Evolutionary conservation across 1,284 basidiomycete genomes (phyloP), one percentile per base, ranked within the genome.

Genomic region (Apiotrichum gracile): DNA sequence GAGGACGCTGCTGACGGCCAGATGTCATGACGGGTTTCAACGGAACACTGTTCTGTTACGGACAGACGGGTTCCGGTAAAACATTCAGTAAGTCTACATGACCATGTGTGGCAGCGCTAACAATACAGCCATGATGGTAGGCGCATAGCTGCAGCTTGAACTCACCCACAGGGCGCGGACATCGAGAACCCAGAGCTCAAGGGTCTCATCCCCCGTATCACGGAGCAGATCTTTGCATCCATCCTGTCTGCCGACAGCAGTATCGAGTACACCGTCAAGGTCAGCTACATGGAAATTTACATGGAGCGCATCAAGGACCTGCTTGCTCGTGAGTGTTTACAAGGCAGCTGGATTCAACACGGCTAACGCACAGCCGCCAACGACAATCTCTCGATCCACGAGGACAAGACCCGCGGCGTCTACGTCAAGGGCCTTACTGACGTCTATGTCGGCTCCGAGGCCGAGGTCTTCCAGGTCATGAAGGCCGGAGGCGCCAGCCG

Each of bases 241-340:
- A 99, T 99, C 73, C 85, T 96, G 61, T 85, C 90, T 64, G 96
- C 93, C 52, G 94, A 97, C 65, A 83, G 90, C 38, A 90, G 91
- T 72, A 80, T 98, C 59, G 96, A 99, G 75, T 99, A 98, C 74
- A 84, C 97, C 54, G 96, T 99, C 74, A 99, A 99, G 78, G 96
- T 98, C 51, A 97, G 92, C 34, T 99, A 98, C 76, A 97, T 99
- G 92, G 96, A 99, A 76, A 98, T 99, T 62, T 99, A 99, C 77
- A 83, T 98, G 70, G 96, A 99, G 77, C 84, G 86, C 62, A 93
- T 99, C 65, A 84, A 94, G 54, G 96, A 99, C 81, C 77, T 99
- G 56, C 82, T 99, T 52, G 88, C 92, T 54, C 96, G 93, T 97
- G 75, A 73, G 91, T 82, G n/a, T n/a, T n/a, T n/a, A n/a, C 5